Conservation (phyloP, 495 filamentous ascomycete species). For the Penicillium cataractarum region DNA sequence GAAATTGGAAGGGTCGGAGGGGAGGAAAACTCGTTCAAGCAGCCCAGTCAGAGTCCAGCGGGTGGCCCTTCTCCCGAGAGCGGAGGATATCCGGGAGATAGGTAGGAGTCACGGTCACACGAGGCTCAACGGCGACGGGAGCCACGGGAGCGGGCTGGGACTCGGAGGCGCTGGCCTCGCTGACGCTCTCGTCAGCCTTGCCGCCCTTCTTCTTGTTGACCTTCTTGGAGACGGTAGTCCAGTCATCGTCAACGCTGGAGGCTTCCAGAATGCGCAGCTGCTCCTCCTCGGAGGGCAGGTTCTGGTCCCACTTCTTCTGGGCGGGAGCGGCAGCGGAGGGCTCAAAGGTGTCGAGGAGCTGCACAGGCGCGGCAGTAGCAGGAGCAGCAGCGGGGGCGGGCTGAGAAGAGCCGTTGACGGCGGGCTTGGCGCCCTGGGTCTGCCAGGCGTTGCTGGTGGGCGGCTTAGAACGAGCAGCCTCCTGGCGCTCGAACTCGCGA, state of each 20-base stretch:
- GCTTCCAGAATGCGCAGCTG: constrained; percentile 72
- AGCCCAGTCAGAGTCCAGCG: constrained; percentile 63
- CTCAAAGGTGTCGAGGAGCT: constrained; percentile 80
- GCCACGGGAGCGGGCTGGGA: constrained; percentile 36
- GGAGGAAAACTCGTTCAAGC: constrained; percentile 40
- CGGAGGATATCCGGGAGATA: constrained; percentile 48
- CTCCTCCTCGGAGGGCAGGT: constrained; percentile 81
- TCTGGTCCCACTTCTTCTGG: constrained; percentile 53
- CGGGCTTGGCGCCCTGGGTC: constrained; percentile 41
- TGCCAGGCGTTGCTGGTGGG: constrained; percentile 66
- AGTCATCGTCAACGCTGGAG: constrained; percentile 61
- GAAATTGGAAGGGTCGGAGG: background rate
- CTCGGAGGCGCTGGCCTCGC: constrained; percentile 46
- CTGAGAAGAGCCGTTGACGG: constrained; percentile 30
- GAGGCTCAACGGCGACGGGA: constrained; percentile 41
- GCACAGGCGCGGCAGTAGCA: constrained; percentile 39
- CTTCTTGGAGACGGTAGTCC: constrained; percentile 77
- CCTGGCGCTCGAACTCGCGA: constrained; percentile 75
- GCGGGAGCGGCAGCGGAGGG: constrained; percentile 36
- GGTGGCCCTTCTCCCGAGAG: constrained; percentile 51
- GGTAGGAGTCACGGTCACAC: constrained; percentile 46
- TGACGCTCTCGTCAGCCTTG: constrained; percentile 47
- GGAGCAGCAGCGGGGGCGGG: constrained; percentile 31
- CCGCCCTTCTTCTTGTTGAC: constrained; percentile 58
- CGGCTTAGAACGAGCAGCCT: constrained; percentile 70